phyloP scores from a whole-genome alignment of 2,329 filamentous ascomycete species.

The Zymoseptoria ardabiliae region DNA sequence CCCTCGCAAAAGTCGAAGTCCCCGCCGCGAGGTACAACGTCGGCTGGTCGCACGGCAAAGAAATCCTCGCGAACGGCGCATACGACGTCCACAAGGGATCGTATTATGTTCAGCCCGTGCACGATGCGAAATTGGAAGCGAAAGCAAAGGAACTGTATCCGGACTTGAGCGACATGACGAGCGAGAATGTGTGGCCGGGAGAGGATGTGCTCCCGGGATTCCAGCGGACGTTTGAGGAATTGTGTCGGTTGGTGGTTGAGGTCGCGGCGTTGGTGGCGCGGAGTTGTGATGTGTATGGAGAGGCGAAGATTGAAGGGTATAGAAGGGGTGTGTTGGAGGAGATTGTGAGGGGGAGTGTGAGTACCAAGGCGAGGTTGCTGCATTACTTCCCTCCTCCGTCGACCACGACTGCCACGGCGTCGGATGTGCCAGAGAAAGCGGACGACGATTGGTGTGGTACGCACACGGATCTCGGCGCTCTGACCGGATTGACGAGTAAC shows the following conservation, averaged over 20 bases:
- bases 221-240: constrained; percentile 59
- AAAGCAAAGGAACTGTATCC: constrained; percentile 49
- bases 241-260: constrained; percentile 83
- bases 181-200: constrained; percentile 81
- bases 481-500: constrained; percentile 87
- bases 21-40: constrained; percentile 52
- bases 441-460: constrained; percentile 94
- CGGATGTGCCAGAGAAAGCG: constrained; percentile 16
- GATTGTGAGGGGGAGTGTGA: constrained; percentile 76
- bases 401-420: neutral
- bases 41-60: constrained; percentile 75
- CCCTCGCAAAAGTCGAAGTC: constrained; percentile 58
- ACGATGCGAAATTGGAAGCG: constrained; percentile 51
- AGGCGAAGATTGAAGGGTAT: constrained; percentile 70
- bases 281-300: constrained; percentile 83
- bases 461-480: constrained; percentile 83
- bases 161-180: constrained; percentile 80
- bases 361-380: constrained; percentile 82
- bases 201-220: constrained; percentile 67
- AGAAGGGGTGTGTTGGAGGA: constrained; percentile 72
- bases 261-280: constrained; percentile 78
- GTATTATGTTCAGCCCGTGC: constrained; percentile 67
- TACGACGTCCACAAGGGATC: constrained; percentile 76
- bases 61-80: constrained; percentile 69
- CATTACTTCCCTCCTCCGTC: constrained; percentile 71